Conservation (phyloP, 495 filamentous ascomycete genomes). For the Trichoderma erinaceum region DNA sequence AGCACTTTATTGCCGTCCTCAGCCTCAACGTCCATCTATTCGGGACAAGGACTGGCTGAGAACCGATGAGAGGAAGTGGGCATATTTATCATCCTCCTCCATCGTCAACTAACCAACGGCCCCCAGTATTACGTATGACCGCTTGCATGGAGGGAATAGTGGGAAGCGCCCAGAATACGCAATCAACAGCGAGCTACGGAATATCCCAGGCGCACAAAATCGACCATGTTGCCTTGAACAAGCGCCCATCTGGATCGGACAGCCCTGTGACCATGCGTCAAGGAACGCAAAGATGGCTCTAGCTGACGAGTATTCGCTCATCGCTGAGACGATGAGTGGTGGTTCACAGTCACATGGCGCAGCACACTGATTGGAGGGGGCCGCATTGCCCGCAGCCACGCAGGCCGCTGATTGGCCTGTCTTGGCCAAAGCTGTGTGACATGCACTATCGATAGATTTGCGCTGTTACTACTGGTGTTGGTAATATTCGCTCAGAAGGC, state of each 20-base stretch:
- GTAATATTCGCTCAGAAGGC: not conserved
- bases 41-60: not conserved
- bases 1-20: not conserved
- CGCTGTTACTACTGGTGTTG: not conserved
- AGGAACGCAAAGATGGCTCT: not conserved
- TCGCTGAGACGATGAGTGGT: not conserved
- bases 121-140: constrained; percentile 3
- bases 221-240: not conserved
- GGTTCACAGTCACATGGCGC: not conserved
- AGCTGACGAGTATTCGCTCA: constrained; percentile 1
- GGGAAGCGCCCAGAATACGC: constrained; percentile 6
- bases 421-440: not conserved
- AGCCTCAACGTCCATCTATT: not conserved
- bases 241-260: constrained; percentile 4
- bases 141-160: not conserved
- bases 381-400: not conserved
- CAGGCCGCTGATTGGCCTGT: not conserved
- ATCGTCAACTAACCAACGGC: not conserved
- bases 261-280: constrained; percentile 5
- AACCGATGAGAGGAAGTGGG: not conserved
- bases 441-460: not conserved
- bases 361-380: not conserved
- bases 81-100: constrained; percentile 1
- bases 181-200: not conserved
- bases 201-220: not conserved